Evolutionary conservation across 1,284 basidiomycete genomes (phyloP), one percentile per base, ranked within the genome.

Genomic region (Pseudozyma sp.): DNA sequence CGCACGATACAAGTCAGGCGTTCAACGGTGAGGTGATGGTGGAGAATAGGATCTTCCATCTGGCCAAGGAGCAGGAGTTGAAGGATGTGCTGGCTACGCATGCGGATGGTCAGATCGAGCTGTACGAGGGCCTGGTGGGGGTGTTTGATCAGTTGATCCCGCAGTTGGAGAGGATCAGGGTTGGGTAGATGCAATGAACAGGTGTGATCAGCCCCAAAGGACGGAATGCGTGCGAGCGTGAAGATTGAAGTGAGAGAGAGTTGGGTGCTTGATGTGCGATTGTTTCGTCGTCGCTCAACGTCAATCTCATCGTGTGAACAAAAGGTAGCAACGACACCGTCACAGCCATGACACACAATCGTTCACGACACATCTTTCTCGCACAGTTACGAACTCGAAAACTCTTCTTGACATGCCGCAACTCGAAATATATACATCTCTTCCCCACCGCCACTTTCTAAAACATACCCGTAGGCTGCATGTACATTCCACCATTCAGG

Each of bases 21-120:
- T 98, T 99, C 85, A 96, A 93, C 73, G 91, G 94, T 63, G 93
- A 97, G 85, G 95, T 95, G 11, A 86, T 97, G 34, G 88, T 91
- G 55, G 96, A 99, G 85, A 94, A 97, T 85, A 86, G 88, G 17
- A 88, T 94, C 59, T 99, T 98, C 86, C 93, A 96, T 81, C 88
- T 90, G 66, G 90, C 91, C 7, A 98, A 97, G 85, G 91, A 94
- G 81, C 89, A 90, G 49, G 96, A 99, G 87, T 92, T 98, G 92
- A 97, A 96, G 86, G 93, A 95, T 81, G 90, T 97, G 88, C 85
- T 99, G 10, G 89, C 89, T 7, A 90, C 91, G 61, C 89, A 97
- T 68, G 94, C 93, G 9, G 92, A 97, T 74, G 95, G 94, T 3
- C 92, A 99, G 85, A 94, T 98, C 70, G 93, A 94, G 81, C 93